Evolutionary conservation across 495 filamentous ascomycete species (phyloP).

Genomic region (Melanomma pulvis-pyrius): DNA sequence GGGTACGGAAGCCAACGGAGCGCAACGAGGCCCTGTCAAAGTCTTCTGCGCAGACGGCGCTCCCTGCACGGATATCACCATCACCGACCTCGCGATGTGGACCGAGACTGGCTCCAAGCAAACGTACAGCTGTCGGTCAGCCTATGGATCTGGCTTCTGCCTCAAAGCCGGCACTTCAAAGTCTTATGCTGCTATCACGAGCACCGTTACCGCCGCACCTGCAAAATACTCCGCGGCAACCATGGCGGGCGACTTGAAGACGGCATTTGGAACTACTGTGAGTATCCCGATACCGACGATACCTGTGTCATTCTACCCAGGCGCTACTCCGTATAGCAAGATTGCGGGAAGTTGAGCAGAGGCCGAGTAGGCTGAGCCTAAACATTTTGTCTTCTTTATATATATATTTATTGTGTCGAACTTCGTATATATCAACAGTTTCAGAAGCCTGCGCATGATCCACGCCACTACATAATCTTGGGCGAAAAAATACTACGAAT

Average conservation of each 20-base stretch:
- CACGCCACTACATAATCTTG: too few relatives aligned
- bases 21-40: slow-evolving; percentile 53
- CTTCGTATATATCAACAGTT: too few relatives aligned
- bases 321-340: slow-evolving; percentile 34
- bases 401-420: not conserved
- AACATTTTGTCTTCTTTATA: not conserved
- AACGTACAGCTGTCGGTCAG: slow-evolving; percentile 54
- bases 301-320: slow-evolving; percentile 59
- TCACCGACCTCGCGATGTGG: slow-evolving; percentile 65
- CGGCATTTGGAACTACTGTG: slow-evolving; percentile 50
- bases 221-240: slow-evolving; percentile 54
- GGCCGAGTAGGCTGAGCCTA: not conserved
- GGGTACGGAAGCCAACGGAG: slow-evolving; percentile 57
- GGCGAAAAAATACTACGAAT: too few relatives aligned
- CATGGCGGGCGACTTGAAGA: slow-evolving; percentile 53
- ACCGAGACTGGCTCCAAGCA: slow-evolving; percentile 55
- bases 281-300: slow-evolving; percentile 60
- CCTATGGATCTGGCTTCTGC: slow-evolving; percentile 56
- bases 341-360: slow-evolving; percentile 19
- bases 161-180: slow-evolving; percentile 41
- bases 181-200: slow-evolving; percentile 44
- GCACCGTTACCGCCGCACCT: slow-evolving; percentile 45
- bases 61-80: slow-evolving; percentile 57
- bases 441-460: too few relatives aligned
- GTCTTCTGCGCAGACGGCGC: slow-evolving; percentile 52